A percentile compares a stretch with the other conserved stretches of the same genome.
phyloP scores from a whole-genome alignment of 495 filamentous ascomycete genomes.

The Amphirosellinia nigrospora region DNA sequence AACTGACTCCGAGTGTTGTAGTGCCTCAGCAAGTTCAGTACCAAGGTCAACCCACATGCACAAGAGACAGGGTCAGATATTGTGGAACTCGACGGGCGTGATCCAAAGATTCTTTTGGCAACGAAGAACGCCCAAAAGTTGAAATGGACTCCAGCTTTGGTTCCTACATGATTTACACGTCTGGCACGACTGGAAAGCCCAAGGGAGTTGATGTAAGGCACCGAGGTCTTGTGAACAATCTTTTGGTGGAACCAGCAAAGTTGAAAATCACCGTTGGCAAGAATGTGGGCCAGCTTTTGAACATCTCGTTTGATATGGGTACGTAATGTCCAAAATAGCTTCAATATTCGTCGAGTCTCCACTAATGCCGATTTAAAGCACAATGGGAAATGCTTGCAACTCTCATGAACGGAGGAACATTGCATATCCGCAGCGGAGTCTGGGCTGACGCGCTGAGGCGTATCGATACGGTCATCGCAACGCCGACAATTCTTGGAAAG shows the following conservation, averaged over 20 bases:
- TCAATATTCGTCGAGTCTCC: not conserved
- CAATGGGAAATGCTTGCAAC: slow-evolving; percentile 49
- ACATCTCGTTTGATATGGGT: slow-evolving; percentile 51
- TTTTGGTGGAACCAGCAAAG: slow-evolving; percentile 40
- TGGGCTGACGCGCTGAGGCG: slow-evolving; percentile 34
- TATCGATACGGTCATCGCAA: slow-evolving; percentile 46
- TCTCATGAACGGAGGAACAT: slow-evolving; percentile 47
- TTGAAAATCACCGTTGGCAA: slow-evolving; percentile 44
- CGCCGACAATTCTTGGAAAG: slow-evolving; percentile 42
- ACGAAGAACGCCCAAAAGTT: slow-evolving; percentile 30
- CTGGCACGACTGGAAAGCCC: slow-evolving; percentile 49
- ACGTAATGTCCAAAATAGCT: slow-evolving; percentile 22
- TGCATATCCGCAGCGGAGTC: slow-evolving; percentile 39
- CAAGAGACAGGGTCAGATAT: slow-evolving; percentile 8
- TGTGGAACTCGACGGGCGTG: slow-evolving; percentile 26
- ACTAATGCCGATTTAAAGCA: slow-evolving; percentile 31
- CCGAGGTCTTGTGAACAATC: slow-evolving; percentile 40
- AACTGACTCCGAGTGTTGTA: slow-evolving; percentile 23
- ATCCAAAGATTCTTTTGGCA: slow-evolving; percentile 8
- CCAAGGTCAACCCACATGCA: slow-evolving; percentile 29
- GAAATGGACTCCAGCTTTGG: slow-evolving; percentile 37
- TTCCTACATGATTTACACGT: slow-evolving; percentile 52
- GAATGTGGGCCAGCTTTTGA: slow-evolving; percentile 46
- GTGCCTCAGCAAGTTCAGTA: slow-evolving; percentile 28
- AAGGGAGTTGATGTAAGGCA: slow-evolving; percentile 50